A percentile compares a stretch with the other conserved stretches of the same genome.
Evolutionary conservation across 2,329 filamentous ascomycete species (phyloP).

Genomic region (Geoglossum cookeanum): DNA sequence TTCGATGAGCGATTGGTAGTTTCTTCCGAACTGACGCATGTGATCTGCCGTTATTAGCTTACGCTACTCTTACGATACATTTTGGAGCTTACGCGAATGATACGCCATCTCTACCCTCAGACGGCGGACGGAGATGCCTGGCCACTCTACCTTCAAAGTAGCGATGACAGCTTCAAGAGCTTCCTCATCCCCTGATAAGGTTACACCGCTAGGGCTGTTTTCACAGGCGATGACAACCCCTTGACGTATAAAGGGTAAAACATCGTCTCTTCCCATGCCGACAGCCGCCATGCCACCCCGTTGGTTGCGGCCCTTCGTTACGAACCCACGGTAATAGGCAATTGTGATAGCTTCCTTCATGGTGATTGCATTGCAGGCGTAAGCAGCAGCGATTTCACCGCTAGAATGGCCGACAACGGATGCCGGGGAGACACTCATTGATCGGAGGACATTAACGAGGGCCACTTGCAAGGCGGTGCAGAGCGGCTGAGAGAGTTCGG

Average conservation of each 20-base stretch:
- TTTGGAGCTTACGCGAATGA: conserved; percentile 12
- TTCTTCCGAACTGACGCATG: no score
- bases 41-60: no score
- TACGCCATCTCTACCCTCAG: conserved; percentile 19
- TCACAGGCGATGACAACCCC: neutral
- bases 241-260: neutral
- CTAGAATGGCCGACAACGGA: conserved; percentile 15
- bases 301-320: neutral
- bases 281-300: conserved; percentile 1
- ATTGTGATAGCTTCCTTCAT: conserved; percentile 19
- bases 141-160: conserved; percentile 20
- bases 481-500: neutral
- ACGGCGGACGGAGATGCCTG: conserved; percentile 23
- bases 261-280: neutral
- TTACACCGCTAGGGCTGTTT: conserved; percentile 12
- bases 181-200: conserved; percentile 12
- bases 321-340: conserved; percentile 24
- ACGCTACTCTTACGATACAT: no score
- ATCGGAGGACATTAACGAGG: neutral
- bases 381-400: conserved; percentile 19
- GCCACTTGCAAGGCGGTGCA: conserved; percentile 6
- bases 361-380: conserved; percentile 12
- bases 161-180: conserved; percentile 10
- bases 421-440: conserved; percentile 8
- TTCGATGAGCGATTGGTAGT: no score